Evolutionary conservation across 331 rosid species (phyloP).

Genomic region (Arachis monticola): DNA sequence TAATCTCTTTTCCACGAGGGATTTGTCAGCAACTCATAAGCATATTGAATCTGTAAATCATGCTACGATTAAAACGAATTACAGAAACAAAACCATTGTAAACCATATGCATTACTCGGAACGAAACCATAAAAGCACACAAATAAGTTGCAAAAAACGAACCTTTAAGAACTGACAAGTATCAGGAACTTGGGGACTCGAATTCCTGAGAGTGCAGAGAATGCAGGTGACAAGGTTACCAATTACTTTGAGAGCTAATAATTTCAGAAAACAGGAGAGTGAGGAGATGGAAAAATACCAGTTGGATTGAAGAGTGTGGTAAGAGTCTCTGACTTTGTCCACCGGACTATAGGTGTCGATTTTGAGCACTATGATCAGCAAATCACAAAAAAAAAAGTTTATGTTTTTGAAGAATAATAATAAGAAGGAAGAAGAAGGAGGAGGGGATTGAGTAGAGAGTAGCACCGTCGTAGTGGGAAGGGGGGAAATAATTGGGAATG

Average conservation of each 20-base stretch:
- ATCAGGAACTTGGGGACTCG: conserved; percentile 51
- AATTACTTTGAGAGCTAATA: background rate
- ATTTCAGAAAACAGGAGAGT: no score
- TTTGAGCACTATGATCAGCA: conserved; percentile 56
- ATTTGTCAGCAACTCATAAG: conserved; percentile 85
- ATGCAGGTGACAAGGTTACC: conserved; percentile 30
- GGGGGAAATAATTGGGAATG: conserved; percentile 82
- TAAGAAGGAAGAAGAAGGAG: background rate
- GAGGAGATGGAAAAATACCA: conserved; percentile 54
- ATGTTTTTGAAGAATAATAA: no score
- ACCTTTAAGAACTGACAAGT: conserved; percentile 69
- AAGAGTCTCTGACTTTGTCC: conserved; percentile 70
- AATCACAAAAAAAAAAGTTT: background rate
- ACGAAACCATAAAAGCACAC: conserved; percentile 18
- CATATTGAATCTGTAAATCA: conserved; percentile 78
- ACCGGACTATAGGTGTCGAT: conserved; percentile 56
- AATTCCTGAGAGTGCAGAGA: conserved; percentile 60
- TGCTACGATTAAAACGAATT: conserved; percentile 19
- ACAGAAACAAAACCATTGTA: conserved; percentile 30
- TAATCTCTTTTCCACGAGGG: conserved; percentile 84
- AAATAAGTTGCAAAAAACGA: conserved; percentile 28
- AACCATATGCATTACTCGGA: background rate
- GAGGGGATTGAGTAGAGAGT: background rate
- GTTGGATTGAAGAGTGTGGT: conserved; percentile 52
- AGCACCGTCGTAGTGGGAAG: conserved; percentile 80